Evolutionary conservation across 2,329 filamentous ascomycete species (phyloP).

Genomic region (Blastomyces parvus): DNA sequence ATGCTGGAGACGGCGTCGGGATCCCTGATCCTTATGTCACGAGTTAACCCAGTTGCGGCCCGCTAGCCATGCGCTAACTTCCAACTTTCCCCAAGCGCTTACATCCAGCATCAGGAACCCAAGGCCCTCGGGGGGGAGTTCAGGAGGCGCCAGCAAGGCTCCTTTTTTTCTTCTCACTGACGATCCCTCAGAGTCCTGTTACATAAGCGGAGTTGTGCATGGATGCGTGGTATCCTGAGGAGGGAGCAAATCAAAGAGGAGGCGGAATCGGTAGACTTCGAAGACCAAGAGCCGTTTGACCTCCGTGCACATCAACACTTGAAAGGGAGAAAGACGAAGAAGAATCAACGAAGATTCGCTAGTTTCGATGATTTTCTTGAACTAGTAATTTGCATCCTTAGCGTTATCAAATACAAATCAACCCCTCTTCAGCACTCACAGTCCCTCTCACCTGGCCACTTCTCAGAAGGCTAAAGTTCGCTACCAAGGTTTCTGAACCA

Average conservation of each 20-base stretch:
- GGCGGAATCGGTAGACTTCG: not conserved
- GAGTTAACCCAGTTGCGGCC: not conserved
- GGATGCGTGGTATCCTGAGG: not conserved
- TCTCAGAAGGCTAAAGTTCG: not conserved
- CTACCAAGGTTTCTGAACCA: not conserved
- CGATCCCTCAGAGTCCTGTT: not conserved
- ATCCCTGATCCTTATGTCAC: not conserved
- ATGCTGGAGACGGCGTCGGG: not conserved
- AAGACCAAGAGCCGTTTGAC: not conserved
- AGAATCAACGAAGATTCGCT: not conserved
- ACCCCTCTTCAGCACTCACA: not conserved
- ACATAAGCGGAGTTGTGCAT: not conserved
- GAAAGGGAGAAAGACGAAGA: not conserved
- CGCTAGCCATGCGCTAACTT: not conserved
- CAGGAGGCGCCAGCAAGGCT: not conserved
- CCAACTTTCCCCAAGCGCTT: not conserved
- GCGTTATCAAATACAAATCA: not conserved
- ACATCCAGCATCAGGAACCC: not conserved
- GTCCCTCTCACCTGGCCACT: not conserved
- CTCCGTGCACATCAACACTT: not conserved
- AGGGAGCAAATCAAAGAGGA: not conserved
- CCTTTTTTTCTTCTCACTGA: not conserved
- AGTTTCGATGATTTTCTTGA: not conserved
- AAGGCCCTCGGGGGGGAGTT: not conserved
- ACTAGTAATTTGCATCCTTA: not conserved